A percentile compares a stretch with the other conserved stretches of the same genome.
Conservation (phyloP, 805 yeast genomes). For the Monosporozyma siamensis region DNA sequence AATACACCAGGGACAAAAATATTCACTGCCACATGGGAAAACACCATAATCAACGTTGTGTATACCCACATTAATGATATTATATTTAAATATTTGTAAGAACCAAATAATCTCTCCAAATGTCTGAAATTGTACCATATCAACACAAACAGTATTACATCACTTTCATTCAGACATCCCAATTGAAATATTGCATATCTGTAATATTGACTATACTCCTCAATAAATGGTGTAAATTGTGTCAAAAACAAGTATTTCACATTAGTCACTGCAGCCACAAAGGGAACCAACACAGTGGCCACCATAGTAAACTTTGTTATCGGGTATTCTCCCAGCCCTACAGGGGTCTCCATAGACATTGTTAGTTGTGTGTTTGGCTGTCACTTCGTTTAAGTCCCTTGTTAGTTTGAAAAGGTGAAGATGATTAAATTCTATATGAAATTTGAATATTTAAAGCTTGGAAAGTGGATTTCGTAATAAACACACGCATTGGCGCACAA, state of each 20-base stretch:
- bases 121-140: constrained; percentile 44
- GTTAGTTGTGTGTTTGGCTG: too few relatives aligned
- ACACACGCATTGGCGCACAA: too few relatives aligned
- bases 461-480: too few relatives aligned
- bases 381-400: too few relatives aligned
- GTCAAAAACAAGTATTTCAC: constrained; percentile 24
- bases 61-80: constrained; percentile 38
- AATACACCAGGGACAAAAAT: constrained; percentile 17
- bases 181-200: constrained; percentile 41
- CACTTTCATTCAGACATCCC: constrained; percentile 51
- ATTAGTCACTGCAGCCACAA: constrained; percentile 22
- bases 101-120: constrained; percentile 50
- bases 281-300: constrained; percentile 18
- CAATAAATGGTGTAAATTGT: constrained; percentile 39
- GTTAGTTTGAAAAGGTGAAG: too few relatives aligned
- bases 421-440: too few relatives aligned
- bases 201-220: constrained; percentile 50
- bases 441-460: too few relatives aligned
- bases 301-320: constrained; percentile 24
- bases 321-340: constrained; percentile 18
- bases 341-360: constrained; percentile 15
- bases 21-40: constrained; percentile 28
- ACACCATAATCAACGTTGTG: constrained; percentile 35
- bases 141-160: constrained; percentile 39
- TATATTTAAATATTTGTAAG: constrained; percentile 42